phyloP scores from a whole-genome alignment of 2,329 filamentous ascomycete species.

The Nothophaeocryptopus gaeumannii region DNA sequence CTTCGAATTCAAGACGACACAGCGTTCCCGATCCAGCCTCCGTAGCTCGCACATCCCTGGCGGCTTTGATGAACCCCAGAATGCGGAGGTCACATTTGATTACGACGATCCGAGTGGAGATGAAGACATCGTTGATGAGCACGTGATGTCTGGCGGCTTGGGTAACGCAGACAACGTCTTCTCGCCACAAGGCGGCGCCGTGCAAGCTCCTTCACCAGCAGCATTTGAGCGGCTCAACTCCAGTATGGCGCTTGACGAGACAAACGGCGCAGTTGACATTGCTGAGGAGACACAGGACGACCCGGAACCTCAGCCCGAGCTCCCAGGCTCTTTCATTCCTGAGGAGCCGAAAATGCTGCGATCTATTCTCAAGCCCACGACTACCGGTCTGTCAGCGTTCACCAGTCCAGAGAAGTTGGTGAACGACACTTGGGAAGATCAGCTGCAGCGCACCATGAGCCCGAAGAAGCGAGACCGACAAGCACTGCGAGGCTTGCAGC shows the following conservation, averaged over 20 bases:
- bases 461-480: slow-evolving; percentile 86
- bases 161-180: slow-evolving; percentile 26
- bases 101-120: slow-evolving; percentile 48
- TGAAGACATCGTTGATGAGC: slow-evolving; percentile 44
- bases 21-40: slow-evolving; percentile 41
- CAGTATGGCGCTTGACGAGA: slow-evolving; percentile 41
- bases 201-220: slow-evolving; percentile 30
- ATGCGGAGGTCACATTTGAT: slow-evolving; percentile 40
- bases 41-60: slow-evolving; percentile 61
- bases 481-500: slow-evolving; percentile 65
- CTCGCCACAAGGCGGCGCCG: slow-evolving; percentile 28
- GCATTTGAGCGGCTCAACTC: slow-evolving; percentile 30
- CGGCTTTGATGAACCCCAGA: slow-evolving; percentile 64
- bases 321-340: slow-evolving; percentile 74
- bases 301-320: slow-evolving; percentile 62
- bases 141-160: slow-evolving; percentile 31
- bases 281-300: slow-evolving; percentile 63
- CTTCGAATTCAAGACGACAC: slow-evolving; percentile 51
- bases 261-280: slow-evolving; percentile 33
- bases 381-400: slow-evolving; percentile 33
- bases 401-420: slow-evolving; percentile 56
- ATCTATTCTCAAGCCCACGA: slow-evolving; percentile 49
- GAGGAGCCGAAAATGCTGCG: slow-evolving; percentile 63
- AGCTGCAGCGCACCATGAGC: slow-evolving; percentile 89
- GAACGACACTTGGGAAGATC: slow-evolving; percentile 86